Evolutionary conservation across 2,329 filamentous ascomycete species (phyloP).

Genomic region (Fusarium sp.): DNA sequence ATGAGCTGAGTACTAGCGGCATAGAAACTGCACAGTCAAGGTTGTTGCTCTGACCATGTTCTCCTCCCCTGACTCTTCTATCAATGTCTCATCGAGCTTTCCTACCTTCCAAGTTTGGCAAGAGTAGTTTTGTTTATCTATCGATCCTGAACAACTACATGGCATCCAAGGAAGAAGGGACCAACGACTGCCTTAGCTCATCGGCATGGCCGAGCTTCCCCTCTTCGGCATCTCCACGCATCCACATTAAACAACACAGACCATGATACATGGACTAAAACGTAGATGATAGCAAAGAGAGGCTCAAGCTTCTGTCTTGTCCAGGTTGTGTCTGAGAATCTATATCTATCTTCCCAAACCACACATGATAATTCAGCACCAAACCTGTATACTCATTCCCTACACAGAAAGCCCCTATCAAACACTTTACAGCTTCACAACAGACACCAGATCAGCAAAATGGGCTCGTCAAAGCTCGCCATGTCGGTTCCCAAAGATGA

Average conservation of each 20-base stretch:
- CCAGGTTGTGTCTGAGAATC: neutral
- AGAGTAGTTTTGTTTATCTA: neutral
- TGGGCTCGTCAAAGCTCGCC: neutral
- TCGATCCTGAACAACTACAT: neutral
- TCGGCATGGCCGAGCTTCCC: neutral
- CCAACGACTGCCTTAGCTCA: neutral
- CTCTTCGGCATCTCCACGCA: neutral
- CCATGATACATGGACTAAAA: neutral
- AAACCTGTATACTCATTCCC: neutral
- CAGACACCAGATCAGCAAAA: neutral
- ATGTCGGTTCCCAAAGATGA: constrained; percentile 39
- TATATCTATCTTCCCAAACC: constrained; percentile 1
- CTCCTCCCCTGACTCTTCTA: neutral
- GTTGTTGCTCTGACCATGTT: neutral
- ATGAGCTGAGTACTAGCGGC: neutral
- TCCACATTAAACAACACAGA: neutral
- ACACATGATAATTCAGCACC: neutral
- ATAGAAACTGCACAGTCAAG: neutral
- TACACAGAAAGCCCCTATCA: neutral
- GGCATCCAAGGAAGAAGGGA: neutral
- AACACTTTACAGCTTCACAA: neutral
- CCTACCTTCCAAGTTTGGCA: neutral
- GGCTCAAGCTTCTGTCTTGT: neutral
- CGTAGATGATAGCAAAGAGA: neutral
- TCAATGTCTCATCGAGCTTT: neutral